Conservation (phyloP, 75 land plant genomes). For the Sequoia sempervirens region DNA sequence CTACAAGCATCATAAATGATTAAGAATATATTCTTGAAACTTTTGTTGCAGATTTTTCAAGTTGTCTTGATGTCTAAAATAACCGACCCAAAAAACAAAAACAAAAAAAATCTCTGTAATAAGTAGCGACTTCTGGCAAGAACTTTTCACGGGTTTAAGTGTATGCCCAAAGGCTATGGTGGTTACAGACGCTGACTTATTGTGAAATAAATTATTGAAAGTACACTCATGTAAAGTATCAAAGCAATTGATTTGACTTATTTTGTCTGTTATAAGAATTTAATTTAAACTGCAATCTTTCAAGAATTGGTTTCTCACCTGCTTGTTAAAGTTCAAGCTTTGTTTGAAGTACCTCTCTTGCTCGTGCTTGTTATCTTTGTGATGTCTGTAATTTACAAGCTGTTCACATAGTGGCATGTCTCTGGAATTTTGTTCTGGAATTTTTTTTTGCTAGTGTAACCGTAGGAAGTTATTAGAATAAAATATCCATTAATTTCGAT, state of each 20-base stretch:
- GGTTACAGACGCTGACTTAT: background rate
- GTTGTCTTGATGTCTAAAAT: background rate
- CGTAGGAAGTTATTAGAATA: too few relatives aligned
- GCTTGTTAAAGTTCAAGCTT: background rate
- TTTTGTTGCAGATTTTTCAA: background rate
- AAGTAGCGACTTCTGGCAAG: background rate
- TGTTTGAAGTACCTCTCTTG: background rate
- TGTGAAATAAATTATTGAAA: background rate
- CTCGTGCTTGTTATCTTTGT: background rate
- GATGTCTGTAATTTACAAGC: background rate
- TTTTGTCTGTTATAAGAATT: background rate
- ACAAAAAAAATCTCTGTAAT: background rate
- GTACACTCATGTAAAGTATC: background rate
- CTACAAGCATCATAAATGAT: background rate
- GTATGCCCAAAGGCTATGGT: background rate
- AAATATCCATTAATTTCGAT: background rate
- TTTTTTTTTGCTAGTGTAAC: too few relatives aligned
- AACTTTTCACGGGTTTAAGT: background rate
- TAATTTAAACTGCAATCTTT: background rate
- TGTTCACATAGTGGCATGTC: background rate
- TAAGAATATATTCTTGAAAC: background rate
- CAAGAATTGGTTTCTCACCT: background rate
- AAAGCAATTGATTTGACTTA: background rate
- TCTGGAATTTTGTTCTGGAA: background rate
- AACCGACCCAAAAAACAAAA: background rate